phyloP scores from a whole-genome alignment of 2,329 filamentous ascomycete species.

The Colletotrichum eleusines region DNA sequence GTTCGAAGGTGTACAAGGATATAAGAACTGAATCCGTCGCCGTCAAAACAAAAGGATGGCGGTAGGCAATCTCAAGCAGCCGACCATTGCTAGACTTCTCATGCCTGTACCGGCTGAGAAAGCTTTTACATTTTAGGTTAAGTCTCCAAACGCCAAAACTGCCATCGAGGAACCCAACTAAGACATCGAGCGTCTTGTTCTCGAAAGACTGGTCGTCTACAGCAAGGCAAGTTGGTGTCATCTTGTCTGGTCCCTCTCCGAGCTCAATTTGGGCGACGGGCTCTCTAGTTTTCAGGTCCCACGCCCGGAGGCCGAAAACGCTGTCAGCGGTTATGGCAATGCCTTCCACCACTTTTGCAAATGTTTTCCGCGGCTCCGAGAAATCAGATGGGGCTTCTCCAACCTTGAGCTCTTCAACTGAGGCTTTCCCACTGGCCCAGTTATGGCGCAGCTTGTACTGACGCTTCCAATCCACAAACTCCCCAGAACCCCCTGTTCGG shows the following conservation, averaged over 20 bases:
- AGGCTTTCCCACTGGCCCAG: constrained; percentile 87
- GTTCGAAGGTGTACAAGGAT: constrained; percentile 78
- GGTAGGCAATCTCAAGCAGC: constrained; percentile 77
- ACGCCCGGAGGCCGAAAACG: constrained; percentile 78
- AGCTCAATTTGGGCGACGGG: constrained; percentile 67
- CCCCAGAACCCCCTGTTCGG: constrained; percentile 63
- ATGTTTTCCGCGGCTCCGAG: constrained; percentile 63
- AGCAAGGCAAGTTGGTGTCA: constrained; percentile 71
- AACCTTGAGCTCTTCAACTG: constrained; percentile 81
- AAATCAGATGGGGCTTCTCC: constrained; percentile 50
- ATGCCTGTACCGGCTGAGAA: constrained; percentile 69
- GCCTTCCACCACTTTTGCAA: constrained; percentile 83
- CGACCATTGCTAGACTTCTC: constrained; percentile 72
- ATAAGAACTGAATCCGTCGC: constrained; percentile 81
- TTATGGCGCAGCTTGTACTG: constrained; percentile 92
- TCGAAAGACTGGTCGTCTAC: constrained; percentile 67
- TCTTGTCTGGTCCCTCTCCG: constrained; percentile 42
- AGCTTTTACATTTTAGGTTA: constrained; percentile 54
- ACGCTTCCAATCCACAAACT: constrained; percentile 83
- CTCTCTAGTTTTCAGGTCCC: constrained; percentile 75
- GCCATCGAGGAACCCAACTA: constrained; percentile 79
- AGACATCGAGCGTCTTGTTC: constrained; percentile 66
- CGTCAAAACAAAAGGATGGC: constrained; percentile 81
- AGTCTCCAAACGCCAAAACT: constrained; percentile 78
- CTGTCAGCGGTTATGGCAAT: constrained; percentile 82